Percentiles rank a stretch among this genome's conserved stretches.
Evolutionary conservation across 108 stramenopile species (phyloP).

Genomic region (Stephanodiscus minutulus): DNA sequence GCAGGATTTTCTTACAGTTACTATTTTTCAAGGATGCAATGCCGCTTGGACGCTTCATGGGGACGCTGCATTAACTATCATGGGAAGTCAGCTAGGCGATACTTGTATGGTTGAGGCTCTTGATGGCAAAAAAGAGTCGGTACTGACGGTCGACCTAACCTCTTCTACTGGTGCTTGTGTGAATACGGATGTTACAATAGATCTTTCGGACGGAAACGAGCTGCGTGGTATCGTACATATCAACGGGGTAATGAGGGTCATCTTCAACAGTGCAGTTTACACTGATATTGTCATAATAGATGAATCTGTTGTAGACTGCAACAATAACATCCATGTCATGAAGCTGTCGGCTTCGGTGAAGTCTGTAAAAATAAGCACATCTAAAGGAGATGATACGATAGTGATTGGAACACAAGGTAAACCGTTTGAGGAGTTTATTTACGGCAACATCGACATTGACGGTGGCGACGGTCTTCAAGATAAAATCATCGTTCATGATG

Average conservation of each 20-base stretch:
- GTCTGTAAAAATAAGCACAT: slow-evolving; percentile 15
- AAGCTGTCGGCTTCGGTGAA: slow-evolving; percentile 3
- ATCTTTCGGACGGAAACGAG: neutral
- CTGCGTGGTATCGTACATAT: neutral
- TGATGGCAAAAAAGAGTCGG: slow-evolving; percentile 4
- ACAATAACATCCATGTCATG: slow-evolving; percentile 24
- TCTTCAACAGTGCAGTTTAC: neutral
- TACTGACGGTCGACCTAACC: neutral
- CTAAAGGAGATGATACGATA: slow-evolving; percentile 28
- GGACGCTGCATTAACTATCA: slow-evolving; percentile 18
- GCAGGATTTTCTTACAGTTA: slow-evolving; percentile 1
- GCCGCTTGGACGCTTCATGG: slow-evolving; percentile 11
- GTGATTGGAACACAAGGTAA: slow-evolving; percentile 14
- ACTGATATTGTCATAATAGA: neutral
- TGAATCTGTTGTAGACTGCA: slow-evolving; percentile 2
- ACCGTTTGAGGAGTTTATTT: neutral
- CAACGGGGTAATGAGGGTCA: neutral
- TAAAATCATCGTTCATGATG: slow-evolving; percentile 23
- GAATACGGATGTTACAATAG: slow-evolving; percentile 2
- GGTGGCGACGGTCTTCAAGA: slow-evolving; percentile 23
- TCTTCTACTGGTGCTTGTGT: neutral
- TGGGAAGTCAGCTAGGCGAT: slow-evolving; percentile 2
- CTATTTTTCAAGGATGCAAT: neutral
- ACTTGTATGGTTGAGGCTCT: slow-evolving; percentile 9
- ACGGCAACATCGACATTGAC: slow-evolving; percentile 19